These are phyloP conservation scores for Quercus mongolica DNA, from an alignment of 306 rosid genomes.

Conservation along the genomic window DNA sequence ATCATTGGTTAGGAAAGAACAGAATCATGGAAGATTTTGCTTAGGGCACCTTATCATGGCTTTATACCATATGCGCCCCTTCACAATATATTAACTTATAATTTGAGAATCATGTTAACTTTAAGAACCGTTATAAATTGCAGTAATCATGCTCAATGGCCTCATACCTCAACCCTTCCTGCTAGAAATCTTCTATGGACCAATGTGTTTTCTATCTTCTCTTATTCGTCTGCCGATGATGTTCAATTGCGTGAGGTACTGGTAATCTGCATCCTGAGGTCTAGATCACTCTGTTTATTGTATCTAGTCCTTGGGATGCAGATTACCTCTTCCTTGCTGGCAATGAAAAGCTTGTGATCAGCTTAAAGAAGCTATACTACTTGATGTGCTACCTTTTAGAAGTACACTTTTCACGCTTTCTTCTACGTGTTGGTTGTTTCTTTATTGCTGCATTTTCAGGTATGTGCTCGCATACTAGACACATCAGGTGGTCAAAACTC, in stretches of 20 bases:
- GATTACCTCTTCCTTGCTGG: slow-evolving; percentile 40
- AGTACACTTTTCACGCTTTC: neutral
- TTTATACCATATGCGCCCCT: slow-evolving; percentile 21
- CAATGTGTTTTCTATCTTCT: neutral
- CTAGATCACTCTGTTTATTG: slow-evolving; percentile 38
- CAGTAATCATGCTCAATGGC: slow-evolving; percentile 8
- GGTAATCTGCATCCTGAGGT: slow-evolving; percentile 79
- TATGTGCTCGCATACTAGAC: neutral
- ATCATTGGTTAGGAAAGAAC: slow-evolving; percentile 41
- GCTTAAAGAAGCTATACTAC: neutral
- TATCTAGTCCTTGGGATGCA: slow-evolving; percentile 55
- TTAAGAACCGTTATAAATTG: slow-evolving; percentile 43
- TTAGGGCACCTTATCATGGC: slow-evolving; percentile 29
- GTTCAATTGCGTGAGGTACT: slow-evolving; percentile 33
- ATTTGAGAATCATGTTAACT: slow-evolving; percentile 21
- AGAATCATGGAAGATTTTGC: slow-evolving; percentile 25
- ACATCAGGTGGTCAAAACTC: neutral
- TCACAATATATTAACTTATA: slow-evolving; percentile 1
- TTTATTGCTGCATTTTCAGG: slow-evolving; percentile 8
- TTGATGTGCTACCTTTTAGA: neutral
- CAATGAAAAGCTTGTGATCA: slow-evolving; percentile 2
- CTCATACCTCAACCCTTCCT: slow-evolving; percentile 17
- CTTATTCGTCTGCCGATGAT: neutral
- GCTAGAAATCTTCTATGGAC: slow-evolving; percentile 10
- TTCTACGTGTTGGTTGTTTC: neutral